These are phyloP conservation scores for Ceratocystis cacaofunesta DNA, from an alignment of 2,329 filamentous ascomycete genomes.

Conservation along the genomic window DNA sequence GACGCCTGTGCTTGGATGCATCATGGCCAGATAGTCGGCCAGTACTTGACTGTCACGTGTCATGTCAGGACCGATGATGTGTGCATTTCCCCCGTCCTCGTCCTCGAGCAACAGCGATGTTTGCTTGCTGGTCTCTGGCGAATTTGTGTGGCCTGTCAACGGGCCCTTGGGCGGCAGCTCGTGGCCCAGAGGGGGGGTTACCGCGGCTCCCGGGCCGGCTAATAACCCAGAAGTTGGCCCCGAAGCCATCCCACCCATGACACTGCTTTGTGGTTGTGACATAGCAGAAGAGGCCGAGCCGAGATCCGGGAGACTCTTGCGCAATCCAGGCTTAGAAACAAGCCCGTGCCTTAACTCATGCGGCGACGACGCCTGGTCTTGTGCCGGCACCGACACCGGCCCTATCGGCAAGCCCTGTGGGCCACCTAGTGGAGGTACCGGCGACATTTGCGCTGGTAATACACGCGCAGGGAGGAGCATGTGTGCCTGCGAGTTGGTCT, in stretches of 20 bases:
- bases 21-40: slow-evolving; percentile 38
- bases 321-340: background rate
- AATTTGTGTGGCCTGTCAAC: slow-evolving; percentile 6
- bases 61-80: slow-evolving; percentile 45
- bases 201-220: slow-evolving; percentile 1
- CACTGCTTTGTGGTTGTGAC: background rate
- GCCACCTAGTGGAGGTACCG: background rate
- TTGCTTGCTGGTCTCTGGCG: slow-evolving; percentile 11
- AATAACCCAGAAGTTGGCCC: background rate
- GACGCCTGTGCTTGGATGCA: slow-evolving; percentile 21
- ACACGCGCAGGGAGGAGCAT: background rate
- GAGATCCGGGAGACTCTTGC: background rate
- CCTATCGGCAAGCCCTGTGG: background rate
- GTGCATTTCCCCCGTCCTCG: slow-evolving; percentile 29
- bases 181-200: slow-evolving; percentile 12
- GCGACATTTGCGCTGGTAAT: background rate
- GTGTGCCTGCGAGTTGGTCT: background rate
- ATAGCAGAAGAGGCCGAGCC: background rate
- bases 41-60: slow-evolving; percentile 46
- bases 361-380: background rate
- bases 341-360: background rate
- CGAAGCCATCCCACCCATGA: background rate
- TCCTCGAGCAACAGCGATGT: slow-evolving; percentile 23
- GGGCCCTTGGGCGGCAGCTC: slow-evolving; percentile 9
- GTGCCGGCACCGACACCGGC: background rate